These are phyloP conservation scores for Sugiyamaella grinbergsii DNA, from an alignment of 1,139 yeast genomes.

Conservation along the genomic window DNA sequence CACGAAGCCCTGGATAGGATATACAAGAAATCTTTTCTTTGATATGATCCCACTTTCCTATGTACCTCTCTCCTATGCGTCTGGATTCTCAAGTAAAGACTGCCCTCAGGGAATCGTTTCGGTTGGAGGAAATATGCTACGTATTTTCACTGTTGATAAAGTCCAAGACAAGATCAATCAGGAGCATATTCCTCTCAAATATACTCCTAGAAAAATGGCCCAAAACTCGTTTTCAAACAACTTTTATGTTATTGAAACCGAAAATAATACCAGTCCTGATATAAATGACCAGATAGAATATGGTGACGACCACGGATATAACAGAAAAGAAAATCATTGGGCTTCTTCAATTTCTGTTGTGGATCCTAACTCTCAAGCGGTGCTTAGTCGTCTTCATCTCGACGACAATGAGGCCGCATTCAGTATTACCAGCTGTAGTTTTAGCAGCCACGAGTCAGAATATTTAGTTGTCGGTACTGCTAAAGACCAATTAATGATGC, in stretches of 20 bases:
- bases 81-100: constrained; percentile 65
- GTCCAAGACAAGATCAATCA: constrained; percentile 52
- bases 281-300: constrained; percentile 1
- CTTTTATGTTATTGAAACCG: constrained; percentile 53
- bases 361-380: constrained; percentile 44
- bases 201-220: constrained; percentile 56
- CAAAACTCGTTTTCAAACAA: constrained; percentile 34
- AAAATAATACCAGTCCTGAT: constrained; percentile 34
- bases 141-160: constrained; percentile 63
- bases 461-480: constrained; percentile 56
- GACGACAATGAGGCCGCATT: constrained; percentile 49
- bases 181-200: constrained; percentile 49
- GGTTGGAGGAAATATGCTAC: constrained; percentile 53
- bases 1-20: constrained; percentile 48
- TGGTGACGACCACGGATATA: constrained; percentile 13
- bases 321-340: constrained; percentile 41
- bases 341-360: constrained; percentile 59
- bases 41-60: constrained; percentile 41
- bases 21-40: constrained; percentile 33
- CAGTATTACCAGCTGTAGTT: constrained; percentile 43
- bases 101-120: constrained; percentile 65
- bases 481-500: constrained; percentile 45
- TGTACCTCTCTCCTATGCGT: constrained; percentile 44
- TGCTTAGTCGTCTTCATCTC: constrained; percentile 50
- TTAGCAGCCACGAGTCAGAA: constrained; percentile 43